Conservation (phyloP, 768 basidiomycete species). For the Rhizopogon vesiculosus region DNA sequence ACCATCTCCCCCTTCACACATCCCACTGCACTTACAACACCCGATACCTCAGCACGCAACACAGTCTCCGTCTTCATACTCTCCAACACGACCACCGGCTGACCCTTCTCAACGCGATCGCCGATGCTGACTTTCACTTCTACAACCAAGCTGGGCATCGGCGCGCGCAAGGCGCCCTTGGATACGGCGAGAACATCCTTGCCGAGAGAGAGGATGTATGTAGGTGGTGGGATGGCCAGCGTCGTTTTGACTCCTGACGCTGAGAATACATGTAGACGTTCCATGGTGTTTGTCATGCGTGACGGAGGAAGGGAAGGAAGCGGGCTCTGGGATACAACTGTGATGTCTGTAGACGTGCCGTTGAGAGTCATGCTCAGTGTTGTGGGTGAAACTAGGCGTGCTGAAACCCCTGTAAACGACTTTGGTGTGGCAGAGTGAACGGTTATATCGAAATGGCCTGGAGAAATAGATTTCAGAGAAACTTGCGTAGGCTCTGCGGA, state of each 20-base stretch:
- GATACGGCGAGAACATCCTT: slow-evolving; percentile 49
- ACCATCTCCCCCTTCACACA: slow-evolving; percentile 91
- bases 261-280: slow-evolving; percentile 73
- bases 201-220: slow-evolving; percentile 66
- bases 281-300: slow-evolving; percentile 50
- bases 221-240: slow-evolving; percentile 62
- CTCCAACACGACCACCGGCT: slow-evolving; percentile 79
- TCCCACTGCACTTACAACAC: slow-evolving; percentile 65
- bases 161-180: slow-evolving; percentile 69
- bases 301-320: slow-evolving; percentile 51
- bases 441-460: slow-evolving; percentile 50
- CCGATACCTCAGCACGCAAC: slow-evolving; percentile 63
- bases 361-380: slow-evolving; percentile 51
- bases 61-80: slow-evolving; percentile 99
- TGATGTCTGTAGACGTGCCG: slow-evolving; percentile 48
- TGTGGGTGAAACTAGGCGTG: slow-evolving; percentile 49
- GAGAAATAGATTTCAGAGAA: slow-evolving; percentile 36
- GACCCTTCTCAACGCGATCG: slow-evolving; percentile 75
- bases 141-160: slow-evolving; percentile 93
- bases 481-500: slow-evolving; percentile 32
- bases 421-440: slow-evolving; percentile 30
- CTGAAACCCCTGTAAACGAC: slow-evolving; percentile 48
- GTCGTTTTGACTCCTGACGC: slow-evolving; percentile 55
- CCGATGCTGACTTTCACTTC: slow-evolving; percentile 79
- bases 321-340: slow-evolving; percentile 69